Base-by-base conservation (phyloP, 1,284 basidiomycete genomes). In the Mycosarcoma maydis region DNA sequence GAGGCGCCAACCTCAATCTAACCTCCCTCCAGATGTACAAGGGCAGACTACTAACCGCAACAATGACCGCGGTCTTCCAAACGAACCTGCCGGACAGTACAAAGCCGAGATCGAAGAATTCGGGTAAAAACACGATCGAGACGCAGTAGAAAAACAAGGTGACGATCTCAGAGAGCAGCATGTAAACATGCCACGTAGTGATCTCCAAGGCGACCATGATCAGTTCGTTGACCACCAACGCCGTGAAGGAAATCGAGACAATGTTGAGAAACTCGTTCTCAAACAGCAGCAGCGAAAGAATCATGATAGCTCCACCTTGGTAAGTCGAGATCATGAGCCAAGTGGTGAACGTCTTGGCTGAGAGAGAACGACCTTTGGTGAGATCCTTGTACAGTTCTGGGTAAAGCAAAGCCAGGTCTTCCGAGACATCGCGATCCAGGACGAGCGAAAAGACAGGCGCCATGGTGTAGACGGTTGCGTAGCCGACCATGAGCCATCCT, bases 181-280 rank as follows among this genome's bases (percentile, higher is more conserved):
- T 98, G 83, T 97, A 98, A 7, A 89, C 80, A 83, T 99, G 96
- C 95, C 94, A 98, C 61, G 92, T 97, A 1, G 94, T 98, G 65
- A 98, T 94, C 83, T 98, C 94, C 65, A 98, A 83, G 0, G 93
- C 94, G 36, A 98, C 96, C 96, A 99, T 99, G 83, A 98, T 94
- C 45, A 99, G 87, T 81, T 99, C 96, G 83, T 98, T 99, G 33
- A 98, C 84, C 58, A 99, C 89, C 43, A 98, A 85, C 0, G 96
- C 92, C 0, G 94, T 97, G 83, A 98, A 99, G 0, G 94, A 97
- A 72, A 98, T 99, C 17, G 92, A 89, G 39, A 99, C 95, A 69
- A 98, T 98, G 82, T 98, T 96, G 70, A 98, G 83, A 83, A 98
- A 98, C 79, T 99, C 94, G 69, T 89, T 95, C 83, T 98, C 96